Evolutionary conservation across 345 rosid genomes (phyloP), one percentile per base, ranked within the genome.

Genomic region (Mangifera indica): DNA sequence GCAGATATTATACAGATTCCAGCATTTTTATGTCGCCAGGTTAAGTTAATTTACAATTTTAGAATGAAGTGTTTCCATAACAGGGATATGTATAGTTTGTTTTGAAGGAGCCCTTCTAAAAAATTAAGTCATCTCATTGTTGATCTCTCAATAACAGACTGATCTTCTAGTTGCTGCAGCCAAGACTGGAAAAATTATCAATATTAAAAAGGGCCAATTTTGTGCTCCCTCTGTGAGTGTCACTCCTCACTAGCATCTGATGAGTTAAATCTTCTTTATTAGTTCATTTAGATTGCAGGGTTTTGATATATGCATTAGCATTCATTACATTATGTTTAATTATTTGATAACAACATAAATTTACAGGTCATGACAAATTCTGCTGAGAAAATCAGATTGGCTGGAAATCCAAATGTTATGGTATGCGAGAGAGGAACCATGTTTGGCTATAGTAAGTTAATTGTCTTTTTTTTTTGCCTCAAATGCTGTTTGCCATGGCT

Each of bases 1-100:
- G 98, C 93, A 52, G 99, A 95, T 82, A 87, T 94, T 70, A 89
- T 95, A 79, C 98, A 92, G 83, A 95, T 95, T 75, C 99, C 99
- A 44, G 97, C 98, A 74, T 95, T 95, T 74, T 84, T 92, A 66
- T 92, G 99, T 79, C 98, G 97, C 60, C 99, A 95, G 99, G 98
- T 86, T 71, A 71, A 63, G 24, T 76, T 69, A 45, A 25, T 48
- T 40, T 58, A 70, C 52, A 51, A 25, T 37, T 18, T 42, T 22
- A 46, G 25, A 32, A 56, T 24, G 7, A 21, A 32, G 4, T 78
- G 59, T 68, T 71, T 78, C 63, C 49, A 53, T 59, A 17, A 63
- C 57, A 56, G 75, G 37, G 48, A 61, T 8, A 68, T 73, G 53
- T 58, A 22, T 62, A 59, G 0, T 60, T 76, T 14, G 12, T 55